Conservation (phyloP, 306 rosid genomes). For the Luffa acutangula region DNA sequence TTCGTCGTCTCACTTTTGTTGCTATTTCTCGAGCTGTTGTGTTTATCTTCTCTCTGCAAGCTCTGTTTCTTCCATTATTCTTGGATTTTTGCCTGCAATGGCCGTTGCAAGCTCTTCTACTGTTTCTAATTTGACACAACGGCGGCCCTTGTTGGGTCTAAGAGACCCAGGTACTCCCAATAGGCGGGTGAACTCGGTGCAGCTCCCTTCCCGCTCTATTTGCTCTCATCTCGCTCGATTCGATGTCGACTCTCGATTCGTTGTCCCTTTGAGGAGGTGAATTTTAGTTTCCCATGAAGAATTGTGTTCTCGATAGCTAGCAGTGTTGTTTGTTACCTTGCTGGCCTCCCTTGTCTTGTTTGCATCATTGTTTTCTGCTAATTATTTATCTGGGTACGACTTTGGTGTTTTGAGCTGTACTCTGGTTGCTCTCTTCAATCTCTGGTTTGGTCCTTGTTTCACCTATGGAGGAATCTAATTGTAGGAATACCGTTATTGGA, state of each 20-base stretch:
- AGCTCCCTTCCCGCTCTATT: conserved; percentile 13
- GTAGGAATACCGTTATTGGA: neutral
- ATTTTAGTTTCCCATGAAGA: neutral
- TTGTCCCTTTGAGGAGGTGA: conserved; percentile 26
- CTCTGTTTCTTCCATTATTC: neutral
- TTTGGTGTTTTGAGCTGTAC: neutral
- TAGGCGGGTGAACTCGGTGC: conserved; percentile 16
- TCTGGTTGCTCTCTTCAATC: neutral
- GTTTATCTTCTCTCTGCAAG: neutral
- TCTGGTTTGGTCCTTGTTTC: neutral
- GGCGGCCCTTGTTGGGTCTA: conserved; percentile 10
- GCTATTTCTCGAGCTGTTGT: neutral
- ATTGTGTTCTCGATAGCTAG: neutral
- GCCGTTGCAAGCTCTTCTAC: conserved; percentile 19
- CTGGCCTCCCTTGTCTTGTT: neutral
- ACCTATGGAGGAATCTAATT: neutral
- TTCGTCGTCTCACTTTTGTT: neutral
- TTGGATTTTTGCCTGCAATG: conserved; percentile 11
- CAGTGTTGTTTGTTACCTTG: neutral
- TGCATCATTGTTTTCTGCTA: neutral
- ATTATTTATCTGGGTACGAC: neutral
- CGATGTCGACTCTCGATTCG: conserved; percentile 8
- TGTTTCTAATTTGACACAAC: conserved; percentile 10
- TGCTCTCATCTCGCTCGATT: conserved; percentile 5
- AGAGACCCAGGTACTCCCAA: conserved; percentile 2